Conservation (phyloP, 768 basidiomycete species). For the Trametes cubensis region DNA sequence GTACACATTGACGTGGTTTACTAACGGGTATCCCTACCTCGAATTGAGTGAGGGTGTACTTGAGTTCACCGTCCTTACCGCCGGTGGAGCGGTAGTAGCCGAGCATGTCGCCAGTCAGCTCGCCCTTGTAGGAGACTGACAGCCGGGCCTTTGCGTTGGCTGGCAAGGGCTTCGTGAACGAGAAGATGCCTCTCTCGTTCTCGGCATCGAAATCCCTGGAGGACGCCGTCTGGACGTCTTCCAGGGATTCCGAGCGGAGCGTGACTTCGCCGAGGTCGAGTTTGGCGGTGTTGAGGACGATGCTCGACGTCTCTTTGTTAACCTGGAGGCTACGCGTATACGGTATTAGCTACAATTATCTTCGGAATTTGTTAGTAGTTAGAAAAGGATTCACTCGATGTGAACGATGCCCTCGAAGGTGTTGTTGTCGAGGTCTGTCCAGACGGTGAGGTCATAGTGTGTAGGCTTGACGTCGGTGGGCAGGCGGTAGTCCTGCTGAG, state of each 20-base stretch:
- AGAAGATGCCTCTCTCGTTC: conserved; percentile 67
- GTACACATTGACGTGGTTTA: background rate
- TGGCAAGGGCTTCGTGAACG: conserved; percentile 58
- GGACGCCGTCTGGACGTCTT: conserved; percentile 49
- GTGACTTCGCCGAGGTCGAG: conserved; percentile 63
- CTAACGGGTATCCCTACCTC: conserved; percentile 48
- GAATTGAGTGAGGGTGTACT: conserved; percentile 88
- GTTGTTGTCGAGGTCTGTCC: conserved; percentile 79
- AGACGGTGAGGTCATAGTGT: conserved; percentile 80
- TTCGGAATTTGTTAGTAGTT: too few species aligned
- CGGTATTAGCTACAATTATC: background rate
- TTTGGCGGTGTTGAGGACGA: conserved; percentile 71
- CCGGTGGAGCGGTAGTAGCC: conserved; percentile 80
- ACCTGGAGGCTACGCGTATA: conserved; percentile 59
- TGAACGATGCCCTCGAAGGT: conserved; percentile 78
- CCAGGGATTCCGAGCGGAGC: conserved; percentile 51
- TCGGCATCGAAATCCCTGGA: conserved; percentile 57
- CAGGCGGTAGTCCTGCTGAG: conserved; percentile 50
- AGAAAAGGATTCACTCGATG: conserved; percentile 52
- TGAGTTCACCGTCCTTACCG: conserved; percentile 63
- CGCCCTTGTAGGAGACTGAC: conserved; percentile 65
- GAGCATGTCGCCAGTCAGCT: conserved; percentile 73
- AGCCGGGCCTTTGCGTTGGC: conserved; percentile 72
- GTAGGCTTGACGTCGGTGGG: conserved; percentile 66
- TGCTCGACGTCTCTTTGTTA: conserved; percentile 56